A percentile compares a stretch with the other conserved stretches of the same genome.
Conservation (phyloP, 208 protist species). For the Acanthamoeba lenticulata region DNA sequence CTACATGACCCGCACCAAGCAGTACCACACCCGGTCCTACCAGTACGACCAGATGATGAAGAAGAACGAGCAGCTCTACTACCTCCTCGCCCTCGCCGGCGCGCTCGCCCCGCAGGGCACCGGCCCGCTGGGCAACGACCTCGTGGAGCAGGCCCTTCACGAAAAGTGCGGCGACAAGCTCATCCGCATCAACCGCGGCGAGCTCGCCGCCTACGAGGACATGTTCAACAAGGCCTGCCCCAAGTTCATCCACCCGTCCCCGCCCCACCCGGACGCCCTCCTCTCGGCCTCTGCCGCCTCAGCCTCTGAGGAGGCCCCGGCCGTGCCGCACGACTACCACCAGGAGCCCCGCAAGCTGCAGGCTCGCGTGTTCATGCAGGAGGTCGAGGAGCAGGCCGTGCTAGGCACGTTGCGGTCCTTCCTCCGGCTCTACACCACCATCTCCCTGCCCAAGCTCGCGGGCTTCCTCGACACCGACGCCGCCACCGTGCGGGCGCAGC, state of each 20-base stretch:
- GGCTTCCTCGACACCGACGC: constrained; percentile 81
- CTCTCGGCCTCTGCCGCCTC: neutral
- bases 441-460: constrained; percentile 86
- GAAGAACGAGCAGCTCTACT: constrained; percentile 88
- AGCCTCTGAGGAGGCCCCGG: neutral
- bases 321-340: constrained; percentile 13
- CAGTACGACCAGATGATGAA: constrained; percentile 86
- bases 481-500: constrained; percentile 64
- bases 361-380: constrained; percentile 82
- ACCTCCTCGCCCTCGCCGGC: constrained; percentile 83
- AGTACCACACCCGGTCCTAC: constrained; percentile 79
- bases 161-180: constrained; percentile 86
- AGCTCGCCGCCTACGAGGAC: constrained; percentile 76
- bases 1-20: constrained; percentile 85
- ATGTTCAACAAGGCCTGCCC: constrained; percentile 84
- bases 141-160: constrained; percentile 75
- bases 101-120: constrained; percentile 84
- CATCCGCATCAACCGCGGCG: constrained; percentile 78
- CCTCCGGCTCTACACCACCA: constrained; percentile 89
- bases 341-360: constrained; percentile 74
- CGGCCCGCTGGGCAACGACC: constrained; percentile 76
- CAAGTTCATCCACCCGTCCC: constrained; percentile 82
- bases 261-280: constrained; percentile 64
- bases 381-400: constrained; percentile 83
- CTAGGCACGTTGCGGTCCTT: constrained; percentile 86